These are phyloP conservation scores for Aspergillus japonicus DNA, from an alignment of 2,329 filamentous ascomycete species.

Conservation along the genomic window DNA sequence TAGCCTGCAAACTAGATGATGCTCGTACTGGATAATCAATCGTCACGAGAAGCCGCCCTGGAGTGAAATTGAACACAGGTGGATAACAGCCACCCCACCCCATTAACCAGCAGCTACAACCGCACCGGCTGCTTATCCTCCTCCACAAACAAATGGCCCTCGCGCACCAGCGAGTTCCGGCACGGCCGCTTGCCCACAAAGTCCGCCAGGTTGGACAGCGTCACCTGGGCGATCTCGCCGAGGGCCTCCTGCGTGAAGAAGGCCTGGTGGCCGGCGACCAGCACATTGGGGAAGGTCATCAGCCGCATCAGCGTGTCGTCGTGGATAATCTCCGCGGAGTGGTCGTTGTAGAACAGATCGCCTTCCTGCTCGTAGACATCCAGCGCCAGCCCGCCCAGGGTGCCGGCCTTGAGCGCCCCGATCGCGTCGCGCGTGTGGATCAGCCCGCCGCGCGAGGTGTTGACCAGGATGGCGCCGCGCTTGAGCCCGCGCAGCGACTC, in stretches of 20 bases:
- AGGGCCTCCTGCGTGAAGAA: constrained; percentile 69
- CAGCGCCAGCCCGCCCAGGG: constrained; percentile 61
- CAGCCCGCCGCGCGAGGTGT: constrained; percentile 67
- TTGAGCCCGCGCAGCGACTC: constrained; percentile 57
- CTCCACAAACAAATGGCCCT: constrained; percentile 28
- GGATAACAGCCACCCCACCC: too few relatives aligned
- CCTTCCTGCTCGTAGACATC: constrained; percentile 68
- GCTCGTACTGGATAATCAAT: too few relatives aligned
- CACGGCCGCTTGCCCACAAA: constrained; percentile 28
- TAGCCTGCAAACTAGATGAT: too few relatives aligned
- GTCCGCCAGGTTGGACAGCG: constrained; percentile 54
- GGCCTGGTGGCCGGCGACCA: constrained; percentile 67
- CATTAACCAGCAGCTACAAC: too few relatives aligned
- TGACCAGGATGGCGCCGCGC: constrained; percentile 58
- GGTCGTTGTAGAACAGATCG: constrained; percentile 63
- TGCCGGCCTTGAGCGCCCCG: constrained; percentile 58
- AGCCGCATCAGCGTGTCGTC: constrained; percentile 66
- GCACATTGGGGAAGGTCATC: constrained; percentile 66
- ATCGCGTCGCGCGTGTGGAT: constrained; percentile 62
- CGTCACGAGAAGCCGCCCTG: too few relatives aligned
- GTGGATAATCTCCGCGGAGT: constrained; percentile 63
- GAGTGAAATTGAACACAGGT: too few relatives aligned
- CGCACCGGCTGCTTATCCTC: constrained; percentile 30
- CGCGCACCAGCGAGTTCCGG: constrained; percentile 31
- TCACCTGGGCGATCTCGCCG: constrained; percentile 61